A percentile compares a stretch with the other conserved stretches of the same genome.
These are phyloP conservation scores for Tulasnella sp. DNA, from an alignment of 768 basidiomycete species.

Conservation along the genomic window DNA sequence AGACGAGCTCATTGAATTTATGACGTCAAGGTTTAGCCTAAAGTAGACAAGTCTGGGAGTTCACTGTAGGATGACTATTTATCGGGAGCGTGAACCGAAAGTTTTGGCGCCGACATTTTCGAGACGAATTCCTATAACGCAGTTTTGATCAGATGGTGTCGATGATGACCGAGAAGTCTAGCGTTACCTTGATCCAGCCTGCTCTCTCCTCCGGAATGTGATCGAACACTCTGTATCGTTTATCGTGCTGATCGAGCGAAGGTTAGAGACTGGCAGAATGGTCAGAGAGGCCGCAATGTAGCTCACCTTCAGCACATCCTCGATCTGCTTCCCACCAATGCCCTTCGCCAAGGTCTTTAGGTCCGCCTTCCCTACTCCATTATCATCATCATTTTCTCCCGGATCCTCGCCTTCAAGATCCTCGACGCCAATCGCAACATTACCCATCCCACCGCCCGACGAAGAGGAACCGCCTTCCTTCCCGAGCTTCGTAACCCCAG, in stretches of 20 bases:
- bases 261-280: too few relatives aligned
- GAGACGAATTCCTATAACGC: constrained; percentile 60
- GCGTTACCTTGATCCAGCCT: constrained; percentile 72
- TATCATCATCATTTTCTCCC: constrained; percentile 31
- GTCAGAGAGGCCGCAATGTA: too few relatives aligned
- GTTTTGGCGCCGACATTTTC: constrained; percentile 55
- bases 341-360: constrained; percentile 78
- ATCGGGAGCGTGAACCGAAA: constrained; percentile 56
- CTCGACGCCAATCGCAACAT: constrained; percentile 26
- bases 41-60: too few relatives aligned
- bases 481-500: constrained; percentile 69
- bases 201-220: constrained; percentile 79
- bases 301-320: constrained; percentile 73
- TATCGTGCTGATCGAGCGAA: constrained; percentile 55
- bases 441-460: constrained; percentile 28
- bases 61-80: too few relatives aligned
- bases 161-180: background rate
- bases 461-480: constrained; percentile 55
- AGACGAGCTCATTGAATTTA: too few relatives aligned
- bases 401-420: constrained; percentile 23
- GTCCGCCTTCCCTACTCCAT: constrained; percentile 70
- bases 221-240: constrained; percentile 75
- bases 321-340: constrained; percentile 75
- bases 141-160: constrained; percentile 11
- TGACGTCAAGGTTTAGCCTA: too few relatives aligned